phyloP scores from a whole-genome alignment of 2,329 filamentous ascomycete species.

The Diplodia scrobiculata region DNA sequence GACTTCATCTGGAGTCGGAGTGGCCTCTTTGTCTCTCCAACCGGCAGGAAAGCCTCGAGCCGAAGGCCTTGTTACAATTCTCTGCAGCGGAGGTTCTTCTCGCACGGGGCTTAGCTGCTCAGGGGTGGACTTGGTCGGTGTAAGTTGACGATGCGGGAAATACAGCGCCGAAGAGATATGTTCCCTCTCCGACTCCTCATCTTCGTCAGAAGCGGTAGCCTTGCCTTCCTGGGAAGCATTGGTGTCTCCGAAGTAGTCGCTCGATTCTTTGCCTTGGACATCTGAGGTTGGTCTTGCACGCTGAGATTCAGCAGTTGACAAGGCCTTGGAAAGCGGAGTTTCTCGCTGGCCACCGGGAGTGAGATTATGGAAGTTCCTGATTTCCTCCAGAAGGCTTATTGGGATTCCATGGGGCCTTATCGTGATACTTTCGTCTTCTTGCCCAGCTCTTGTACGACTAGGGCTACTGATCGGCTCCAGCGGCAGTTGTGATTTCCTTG shows the following conservation, averaged over 20 bases:
- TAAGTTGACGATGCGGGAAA: slow-evolving; percentile 68
- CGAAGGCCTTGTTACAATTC: slow-evolving; percentile 17
- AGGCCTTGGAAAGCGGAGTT: slow-evolving; percentile 58
- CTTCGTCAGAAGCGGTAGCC: slow-evolving; percentile 44
- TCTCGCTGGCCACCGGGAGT: slow-evolving; percentile 51
- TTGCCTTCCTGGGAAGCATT: slow-evolving; percentile 25
- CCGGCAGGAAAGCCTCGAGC: slow-evolving; percentile 17
- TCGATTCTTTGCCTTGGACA: slow-evolving; percentile 13
- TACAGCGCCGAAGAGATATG: slow-evolving; percentile 87
- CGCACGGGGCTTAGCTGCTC: slow-evolving; percentile 19
- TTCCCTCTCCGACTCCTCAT: slow-evolving; percentile 73
- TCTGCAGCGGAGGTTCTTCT: slow-evolving; percentile 12
- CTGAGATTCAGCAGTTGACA: slow-evolving; percentile 42
- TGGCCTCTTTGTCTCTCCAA: slow-evolving; percentile 27
- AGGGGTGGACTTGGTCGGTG: slow-evolving; percentile 21
- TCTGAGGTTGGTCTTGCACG: slow-evolving; percentile 34
- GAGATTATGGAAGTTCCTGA: slow-evolving; percentile 57
- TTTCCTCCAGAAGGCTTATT: slow-evolving; percentile 58
- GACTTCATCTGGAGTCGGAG: slow-evolving; percentile 53
- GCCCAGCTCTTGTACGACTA: neutral
- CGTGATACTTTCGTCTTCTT: neutral
- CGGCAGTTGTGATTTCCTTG: slow-evolving; percentile 22
- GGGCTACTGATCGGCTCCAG: slow-evolving; percentile 1
- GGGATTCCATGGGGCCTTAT: slow-evolving; percentile 44
- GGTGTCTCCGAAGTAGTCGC: slow-evolving; percentile 26